Evolutionary conservation across 345 rosid genomes (phyloP), one percentile per base, ranked within the genome.

Genomic region (Boechera divaricarpa): DNA sequence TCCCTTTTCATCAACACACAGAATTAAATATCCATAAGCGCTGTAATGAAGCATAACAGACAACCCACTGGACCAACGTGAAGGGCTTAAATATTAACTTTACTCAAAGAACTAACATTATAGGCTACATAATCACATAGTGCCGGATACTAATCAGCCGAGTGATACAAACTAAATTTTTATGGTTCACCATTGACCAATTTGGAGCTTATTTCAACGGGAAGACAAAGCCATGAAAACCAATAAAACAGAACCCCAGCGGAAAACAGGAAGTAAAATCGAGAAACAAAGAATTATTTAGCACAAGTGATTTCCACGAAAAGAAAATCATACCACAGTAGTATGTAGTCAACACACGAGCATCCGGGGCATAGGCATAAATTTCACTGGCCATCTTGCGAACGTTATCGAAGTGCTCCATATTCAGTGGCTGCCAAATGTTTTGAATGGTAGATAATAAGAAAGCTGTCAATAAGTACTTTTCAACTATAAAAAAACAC

Each of bases 331-430:
- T 78, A 90, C 98, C 99, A 76, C 91, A 90, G 77, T 94, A 94
- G 76, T 94, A 94, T 16, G 97, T 90, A 63, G 98, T 94, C 81
- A 92, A 84, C 64, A 94, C 86, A 70, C 98, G 98, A 53, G 98
- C 98, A 83, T 94, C 98, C 2, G 97, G 94, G 49, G 98, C 98
- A 73, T 90, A 88, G 18, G 91, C 85, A 75, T 88, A 91, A 82
- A 94, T 85, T 79, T 89, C 91, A 80, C 90, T 84, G 24, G 98
- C 98, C 92, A 92, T 84, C 69, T 71, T 87, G 81, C 97, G 87
- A 57, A 94, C 79, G 60, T 86, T 87, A 55, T 86, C 83, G 67
- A 90, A 94, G 68, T 94, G 98, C 76, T 92, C 97, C 86, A 89
- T 83, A 83, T 92, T 92, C 76, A 94, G 84, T 48, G 98, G 98